Evolutionary conservation across 75 land plant genomes (phyloP).

Genomic region (Larix kaempferi): DNA sequence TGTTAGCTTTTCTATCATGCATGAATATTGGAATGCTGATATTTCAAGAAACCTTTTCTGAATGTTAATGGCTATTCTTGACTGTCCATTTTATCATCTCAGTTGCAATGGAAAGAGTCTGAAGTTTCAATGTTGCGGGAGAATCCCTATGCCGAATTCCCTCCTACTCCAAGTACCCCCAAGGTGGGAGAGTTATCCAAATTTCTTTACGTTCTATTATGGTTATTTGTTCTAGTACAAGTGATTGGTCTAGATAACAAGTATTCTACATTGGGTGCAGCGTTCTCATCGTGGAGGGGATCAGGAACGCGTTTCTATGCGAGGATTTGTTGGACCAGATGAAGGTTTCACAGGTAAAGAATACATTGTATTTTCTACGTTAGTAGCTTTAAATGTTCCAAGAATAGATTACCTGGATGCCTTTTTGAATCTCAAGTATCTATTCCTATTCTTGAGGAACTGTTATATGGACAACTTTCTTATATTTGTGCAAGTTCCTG

Average conservation of each 20-base stretch:
- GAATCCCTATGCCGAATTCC: constrained; percentile 63
- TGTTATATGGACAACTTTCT: neutral
- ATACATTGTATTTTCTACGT: neutral
- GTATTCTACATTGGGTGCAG: constrained; percentile 28
- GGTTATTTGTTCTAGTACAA: neutral
- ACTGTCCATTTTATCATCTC: constrained; percentile 8
- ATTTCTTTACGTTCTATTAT: neutral
- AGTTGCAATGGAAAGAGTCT: constrained; percentile 87
- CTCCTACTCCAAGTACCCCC: constrained; percentile 72
- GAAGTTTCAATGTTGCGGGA: constrained; percentile 80
- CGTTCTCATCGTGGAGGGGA: constrained; percentile 52
- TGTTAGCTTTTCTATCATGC: neutral
- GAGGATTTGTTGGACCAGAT: constrained; percentile 46
- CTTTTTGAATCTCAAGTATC: neutral
- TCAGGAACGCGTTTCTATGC: constrained; percentile 58
- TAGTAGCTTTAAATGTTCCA: neutral
- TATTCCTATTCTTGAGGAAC: neutral
- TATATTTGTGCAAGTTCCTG: neutral
- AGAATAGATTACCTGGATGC: neutral
- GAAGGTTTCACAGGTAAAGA: constrained; percentile 64
- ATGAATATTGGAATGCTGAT: neutral
- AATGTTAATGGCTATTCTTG: neutral
- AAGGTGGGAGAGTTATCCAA: constrained; percentile 46
- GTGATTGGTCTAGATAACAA: neutral
- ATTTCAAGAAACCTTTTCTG: neutral